These are phyloP conservation scores for Volvariella volvacea DNA, from an alignment of 1,284 basidiomycete genomes.

Conservation along the genomic window DNA sequence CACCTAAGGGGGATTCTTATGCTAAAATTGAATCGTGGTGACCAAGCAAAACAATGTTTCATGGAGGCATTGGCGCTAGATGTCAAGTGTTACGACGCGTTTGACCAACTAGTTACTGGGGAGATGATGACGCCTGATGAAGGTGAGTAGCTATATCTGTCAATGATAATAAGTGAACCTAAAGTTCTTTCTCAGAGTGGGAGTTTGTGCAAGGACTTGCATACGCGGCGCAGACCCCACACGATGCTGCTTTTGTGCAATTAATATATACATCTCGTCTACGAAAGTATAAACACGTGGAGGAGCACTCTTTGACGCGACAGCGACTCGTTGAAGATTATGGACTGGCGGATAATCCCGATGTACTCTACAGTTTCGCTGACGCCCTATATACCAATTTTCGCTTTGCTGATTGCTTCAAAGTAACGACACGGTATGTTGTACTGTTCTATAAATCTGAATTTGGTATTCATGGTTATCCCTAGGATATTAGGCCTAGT, in stretches of 20 bases:
- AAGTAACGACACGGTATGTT: constrained; percentile 73
- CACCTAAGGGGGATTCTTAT: constrained; percentile 90
- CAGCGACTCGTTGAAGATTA: constrained; percentile 73
- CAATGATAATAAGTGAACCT: not conserved
- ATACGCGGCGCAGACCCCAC: constrained; percentile 76
- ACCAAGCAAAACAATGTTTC: constrained; percentile 88
- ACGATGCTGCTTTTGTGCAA: constrained; percentile 86
- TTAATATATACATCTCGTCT: constrained; percentile 89
- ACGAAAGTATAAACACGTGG: constrained; percentile 82
- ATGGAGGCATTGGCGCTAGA: constrained; percentile 93
- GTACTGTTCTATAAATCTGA: not conserved
- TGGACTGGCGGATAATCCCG: constrained; percentile 82
- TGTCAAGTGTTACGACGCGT: constrained; percentile 97
- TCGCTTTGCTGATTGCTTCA: constrained; percentile 91
- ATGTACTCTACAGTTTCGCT: constrained; percentile 88
- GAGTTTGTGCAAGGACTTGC: constrained; percentile 84
- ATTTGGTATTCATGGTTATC: not conserved
- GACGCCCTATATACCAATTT: constrained; percentile 86
- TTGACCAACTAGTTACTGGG: constrained; percentile 83
- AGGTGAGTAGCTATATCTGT: constrained; percentile 42
- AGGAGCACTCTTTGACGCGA: constrained; percentile 75
- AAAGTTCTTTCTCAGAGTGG: constrained; percentile 73
- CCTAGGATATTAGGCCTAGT: constrained; percentile 75
- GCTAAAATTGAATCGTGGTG: constrained; percentile 86
- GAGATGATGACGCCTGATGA: constrained; percentile 93